Percentiles rank a stretch among this genome's conserved stretches.
Evolutionary conservation across 345 rosid genomes (phyloP).

Genomic region (Litchi chinensis): DNA sequence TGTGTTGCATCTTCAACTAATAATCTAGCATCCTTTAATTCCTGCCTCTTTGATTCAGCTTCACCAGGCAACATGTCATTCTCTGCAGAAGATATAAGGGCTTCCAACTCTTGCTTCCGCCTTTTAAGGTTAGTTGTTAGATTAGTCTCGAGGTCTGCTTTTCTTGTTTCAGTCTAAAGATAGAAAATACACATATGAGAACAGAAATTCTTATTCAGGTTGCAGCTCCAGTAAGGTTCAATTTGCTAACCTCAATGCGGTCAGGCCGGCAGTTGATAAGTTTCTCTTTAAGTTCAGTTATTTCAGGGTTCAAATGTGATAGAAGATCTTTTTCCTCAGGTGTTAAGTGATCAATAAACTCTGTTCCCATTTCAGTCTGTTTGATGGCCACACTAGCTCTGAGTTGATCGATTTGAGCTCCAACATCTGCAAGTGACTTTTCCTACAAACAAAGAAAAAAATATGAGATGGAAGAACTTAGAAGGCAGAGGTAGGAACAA

Average conservation of each 20-base stretch:
- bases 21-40: constrained; percentile 67
- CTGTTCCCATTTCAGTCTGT: constrained; percentile 89
- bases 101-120: constrained; percentile 88
- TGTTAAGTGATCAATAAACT: constrained; percentile 91
- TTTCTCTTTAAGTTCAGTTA: constrained; percentile 66
- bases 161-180: constrained; percentile 80
- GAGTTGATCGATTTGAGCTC: constrained; percentile 76
- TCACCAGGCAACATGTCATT: constrained; percentile 63
- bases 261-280: constrained; percentile 69
- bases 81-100: constrained; percentile 66
- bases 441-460: constrained; percentile 36
- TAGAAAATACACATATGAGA: constrained; percentile 23
- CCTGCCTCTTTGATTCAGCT: constrained; percentile 70
- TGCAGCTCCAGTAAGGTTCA: constrained; percentile 18
- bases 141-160: constrained; percentile 93
- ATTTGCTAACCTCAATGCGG: constrained; percentile 71
- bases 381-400: constrained; percentile 72
- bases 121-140: constrained; percentile 89
- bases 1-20: constrained; percentile 57
- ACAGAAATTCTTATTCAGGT: constrained; percentile 2
- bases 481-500: not conserved
- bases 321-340: constrained; percentile 72
- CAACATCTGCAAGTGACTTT: constrained; percentile 78
- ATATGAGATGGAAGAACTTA: not conserved
- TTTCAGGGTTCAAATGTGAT: constrained; percentile 79